phyloP scores from a whole-genome alignment of 805 yeast genomes.

The Monosporozyma yasuniensis region DNA sequence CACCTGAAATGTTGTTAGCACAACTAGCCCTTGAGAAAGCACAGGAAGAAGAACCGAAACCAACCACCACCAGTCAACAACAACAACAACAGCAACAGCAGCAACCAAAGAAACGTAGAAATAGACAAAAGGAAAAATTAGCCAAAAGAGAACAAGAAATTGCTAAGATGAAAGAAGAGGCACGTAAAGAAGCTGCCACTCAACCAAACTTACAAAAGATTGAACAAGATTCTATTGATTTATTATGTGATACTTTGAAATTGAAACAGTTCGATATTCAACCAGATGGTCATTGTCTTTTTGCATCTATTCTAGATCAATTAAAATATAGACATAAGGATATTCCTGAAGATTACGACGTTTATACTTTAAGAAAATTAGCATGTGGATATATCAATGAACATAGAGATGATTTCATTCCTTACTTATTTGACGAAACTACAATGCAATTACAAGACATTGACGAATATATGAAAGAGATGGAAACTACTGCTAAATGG shows the following conservation, averaged over 20 bases:
- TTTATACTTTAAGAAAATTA: slow-evolving; percentile 44
- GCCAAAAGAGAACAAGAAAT: slow-evolving; percentile 69
- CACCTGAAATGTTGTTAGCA: slow-evolving; percentile 62
- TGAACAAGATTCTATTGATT: slow-evolving; percentile 59
- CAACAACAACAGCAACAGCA: slow-evolving; percentile 7
- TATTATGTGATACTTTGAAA: slow-evolving; percentile 40
- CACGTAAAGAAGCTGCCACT: slow-evolving; percentile 56
- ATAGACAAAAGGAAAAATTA: slow-evolving; percentile 76
- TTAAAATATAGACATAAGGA: slow-evolving; percentile 43
- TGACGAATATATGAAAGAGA: slow-evolving; percentile 55
- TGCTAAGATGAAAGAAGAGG: slow-evolving; percentile 54
- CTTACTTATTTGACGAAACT: slow-evolving; percentile 74
- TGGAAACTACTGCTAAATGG: slow-evolving; percentile 82
- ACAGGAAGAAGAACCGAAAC: slow-evolving; percentile 5
- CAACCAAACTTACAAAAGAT: slow-evolving; percentile 61
- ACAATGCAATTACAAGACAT: slow-evolving; percentile 57
- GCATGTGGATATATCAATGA: slow-evolving; percentile 60
- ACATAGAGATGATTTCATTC: slow-evolving; percentile 63
- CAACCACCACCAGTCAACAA: background rate
- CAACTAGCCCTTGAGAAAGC: slow-evolving; percentile 34
- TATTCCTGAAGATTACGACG: slow-evolving; percentile 12
- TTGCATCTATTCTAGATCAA: slow-evolving; percentile 80
- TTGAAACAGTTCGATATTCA: slow-evolving; percentile 58
- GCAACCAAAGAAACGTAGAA: slow-evolving; percentile 40
- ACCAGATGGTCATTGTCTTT: slow-evolving; percentile 93